Conservation (phyloP, 331 rosid species). For the Acacia concinna region DNA sequence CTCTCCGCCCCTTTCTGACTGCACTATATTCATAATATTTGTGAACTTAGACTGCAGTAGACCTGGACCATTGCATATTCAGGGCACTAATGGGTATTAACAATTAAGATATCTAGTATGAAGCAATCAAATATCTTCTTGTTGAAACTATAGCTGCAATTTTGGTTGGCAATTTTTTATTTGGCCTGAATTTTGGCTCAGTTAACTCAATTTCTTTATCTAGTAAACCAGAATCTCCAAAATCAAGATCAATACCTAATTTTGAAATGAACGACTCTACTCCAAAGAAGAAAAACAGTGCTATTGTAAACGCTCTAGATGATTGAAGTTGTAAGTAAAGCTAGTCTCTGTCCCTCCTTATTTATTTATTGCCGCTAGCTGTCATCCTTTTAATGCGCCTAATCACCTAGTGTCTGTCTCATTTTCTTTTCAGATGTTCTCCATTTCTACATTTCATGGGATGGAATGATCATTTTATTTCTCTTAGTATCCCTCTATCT, state of each 20-base stretch:
- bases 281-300: conserved; percentile 97
- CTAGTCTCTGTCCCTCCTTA: conserved; percentile 10
- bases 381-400: too few relatives aligned
- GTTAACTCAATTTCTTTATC: conserved; percentile 34
- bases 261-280: conserved; percentile 79
- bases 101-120: not conserved
- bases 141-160: not conserved
- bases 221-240: conserved; percentile 96
- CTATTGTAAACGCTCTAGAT: conserved; percentile 92
- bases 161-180: not conserved
- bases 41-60: not conserved
- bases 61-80: not conserved
- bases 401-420: too few relatives aligned
- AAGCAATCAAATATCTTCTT: not conserved
- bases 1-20: not conserved
- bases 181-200: conserved; percentile 5
- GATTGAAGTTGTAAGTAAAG: conserved; percentile 88
- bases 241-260: conserved; percentile 71
- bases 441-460: too few relatives aligned
- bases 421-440: too few relatives aligned
- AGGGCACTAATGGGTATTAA: not conserved
- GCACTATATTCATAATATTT: not conserved
- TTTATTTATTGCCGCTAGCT: not conserved
- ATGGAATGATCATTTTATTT: too few relatives aligned
- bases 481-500: too few relatives aligned